Evolutionary conservation across 345 rosid genomes (phyloP).

Genomic region (Chamaenerion angustifolium): DNA sequence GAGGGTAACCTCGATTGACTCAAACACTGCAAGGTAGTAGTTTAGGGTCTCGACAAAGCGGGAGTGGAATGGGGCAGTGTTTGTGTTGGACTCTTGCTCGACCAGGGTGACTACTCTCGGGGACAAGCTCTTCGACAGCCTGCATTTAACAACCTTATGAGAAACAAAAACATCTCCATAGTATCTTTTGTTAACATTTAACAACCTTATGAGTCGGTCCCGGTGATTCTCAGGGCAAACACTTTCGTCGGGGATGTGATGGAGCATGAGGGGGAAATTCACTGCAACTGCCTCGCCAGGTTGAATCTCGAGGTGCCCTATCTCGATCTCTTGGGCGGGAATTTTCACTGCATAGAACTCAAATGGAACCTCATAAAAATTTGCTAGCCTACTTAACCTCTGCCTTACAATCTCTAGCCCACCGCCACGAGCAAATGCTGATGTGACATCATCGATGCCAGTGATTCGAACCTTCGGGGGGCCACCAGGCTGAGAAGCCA

Average conservation of each 20-base stretch:
- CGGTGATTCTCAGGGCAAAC: constrained; percentile 76
- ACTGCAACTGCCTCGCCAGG: constrained; percentile 70
- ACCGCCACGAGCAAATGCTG: constrained; percentile 78
- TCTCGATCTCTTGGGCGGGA: constrained; percentile 46
- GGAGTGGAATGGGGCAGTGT: constrained; percentile 64
- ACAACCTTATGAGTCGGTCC: constrained; percentile 50
- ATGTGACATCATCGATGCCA: constrained; percentile 74
- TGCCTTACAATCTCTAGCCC: constrained; percentile 70
- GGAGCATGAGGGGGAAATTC: constrained; percentile 70
- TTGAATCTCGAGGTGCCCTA: constrained; percentile 47
- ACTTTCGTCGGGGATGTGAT: constrained; percentile 92
- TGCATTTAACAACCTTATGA: too few species aligned
- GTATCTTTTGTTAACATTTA: too few species aligned
- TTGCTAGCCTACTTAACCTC: constrained; percentile 60
- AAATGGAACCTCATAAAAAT: constrained; percentile 62
- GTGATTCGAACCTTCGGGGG: constrained; percentile 69
- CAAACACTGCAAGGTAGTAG: constrained; percentile 60
- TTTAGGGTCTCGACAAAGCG: constrained; percentile 66
- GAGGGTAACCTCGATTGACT: constrained; percentile 58
- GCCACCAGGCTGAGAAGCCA: constrained; percentile 77
- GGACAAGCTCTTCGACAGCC: constrained; percentile 51
- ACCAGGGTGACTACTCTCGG: constrained; percentile 80
- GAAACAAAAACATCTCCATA: too few species aligned
- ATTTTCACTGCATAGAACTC: constrained; percentile 54
- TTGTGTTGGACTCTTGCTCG: constrained; percentile 83